Evolutionary conservation across 176 grass and related monocot species (phyloP).

Genomic region (Oryza meyeriana): DNA sequence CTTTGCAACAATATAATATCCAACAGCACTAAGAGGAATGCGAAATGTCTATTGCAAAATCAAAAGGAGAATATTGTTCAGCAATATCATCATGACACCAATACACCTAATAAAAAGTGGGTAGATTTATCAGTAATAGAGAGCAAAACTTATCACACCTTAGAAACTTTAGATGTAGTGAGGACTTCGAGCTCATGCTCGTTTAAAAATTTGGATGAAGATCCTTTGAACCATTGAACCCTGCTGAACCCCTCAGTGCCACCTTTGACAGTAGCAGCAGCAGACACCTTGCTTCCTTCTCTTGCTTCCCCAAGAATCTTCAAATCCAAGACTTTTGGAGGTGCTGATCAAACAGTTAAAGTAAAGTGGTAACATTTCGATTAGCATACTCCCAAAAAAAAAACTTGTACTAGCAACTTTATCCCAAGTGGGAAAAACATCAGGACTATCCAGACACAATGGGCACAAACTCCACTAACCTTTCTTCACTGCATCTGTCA

Average conservation of each 20-base stretch:
- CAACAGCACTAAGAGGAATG: conserved; percentile 78
- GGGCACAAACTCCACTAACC: conserved; percentile 31
- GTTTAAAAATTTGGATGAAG: conserved; percentile 50
- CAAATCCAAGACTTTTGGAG: conserved; percentile 81
- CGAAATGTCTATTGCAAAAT: conserved; percentile 65
- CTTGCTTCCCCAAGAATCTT: conserved; percentile 75
- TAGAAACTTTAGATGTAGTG: conserved; percentile 80
- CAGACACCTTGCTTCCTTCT: conserved; percentile 88
- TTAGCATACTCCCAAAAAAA: background rate
- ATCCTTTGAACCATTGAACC: conserved; percentile 97
- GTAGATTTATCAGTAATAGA: conserved; percentile 15
- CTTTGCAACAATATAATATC: conserved; percentile 82
- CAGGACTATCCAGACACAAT: background rate
- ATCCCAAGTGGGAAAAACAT: background rate
- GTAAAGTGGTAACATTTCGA: conserved; percentile 17
- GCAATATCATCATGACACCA: conserved; percentile 14
- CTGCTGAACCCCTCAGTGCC: conserved; percentile 75
- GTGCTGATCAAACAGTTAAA: conserved; percentile 57
- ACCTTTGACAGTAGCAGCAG: conserved; percentile 62
- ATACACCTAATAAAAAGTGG: conserved; percentile 22
- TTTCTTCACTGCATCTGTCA: conserved; percentile 78
- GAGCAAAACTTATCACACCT: conserved; percentile 49
- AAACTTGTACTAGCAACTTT: background rate
- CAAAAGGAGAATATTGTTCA: conserved; percentile 19
- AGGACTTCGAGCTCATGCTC: conserved; percentile 79